Base-by-base conservation (phyloP, 176 grass and related monocot genomes). In the Ensete ventricosum region DNA sequence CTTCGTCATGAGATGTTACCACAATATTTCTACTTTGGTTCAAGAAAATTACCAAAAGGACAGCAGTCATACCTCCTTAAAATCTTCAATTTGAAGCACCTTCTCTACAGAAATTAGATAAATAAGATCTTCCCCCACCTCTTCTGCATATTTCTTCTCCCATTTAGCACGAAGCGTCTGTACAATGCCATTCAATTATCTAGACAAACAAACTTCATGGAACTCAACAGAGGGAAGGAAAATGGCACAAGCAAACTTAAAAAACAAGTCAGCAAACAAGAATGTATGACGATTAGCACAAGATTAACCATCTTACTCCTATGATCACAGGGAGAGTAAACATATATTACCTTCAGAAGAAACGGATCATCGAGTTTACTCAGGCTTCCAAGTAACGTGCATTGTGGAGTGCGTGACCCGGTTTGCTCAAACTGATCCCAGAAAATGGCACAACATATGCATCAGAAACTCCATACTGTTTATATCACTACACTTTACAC, bases 71-170 rank as follows among this genome's bases (percentile, higher is more conserved):
- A 93, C 95, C 90, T 93, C 86, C 48, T 70, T 91, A 54, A 98
- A 91, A 87, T 98, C 86, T 82, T 91, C 90, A 70, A 89, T 91
- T 60, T 98, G 90, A 81, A 93, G 80, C 53, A 98, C 74, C 78
- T 86, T 73, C n/a, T 98, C 95, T 24, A 93, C 78, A 72, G 90
- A 93, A 79, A 98, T 76, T 62, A 91, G 82, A 67, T 93, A 93
- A 19, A 98, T 34, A 83, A 89, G 81, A 71, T 93, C 84, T 81
- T 83, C 71, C 70, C 89, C 80, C 63, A 88, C 62, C 50, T 93
- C 84, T 88, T 93, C 90, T n/a, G 82, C 86, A 71, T 87, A 98
- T 78, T 98, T 93, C 82, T 80, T 98, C 86, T 93, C 82, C 95
- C 95, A 93, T 59, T 85, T 98, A 43, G 75, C 77, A 70, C 55